Evolutionary conservation across 1,284 basidiomycete genomes (phyloP), one percentile per base, ranked within the genome.

Genomic region (Ganoderma multipileum): DNA sequence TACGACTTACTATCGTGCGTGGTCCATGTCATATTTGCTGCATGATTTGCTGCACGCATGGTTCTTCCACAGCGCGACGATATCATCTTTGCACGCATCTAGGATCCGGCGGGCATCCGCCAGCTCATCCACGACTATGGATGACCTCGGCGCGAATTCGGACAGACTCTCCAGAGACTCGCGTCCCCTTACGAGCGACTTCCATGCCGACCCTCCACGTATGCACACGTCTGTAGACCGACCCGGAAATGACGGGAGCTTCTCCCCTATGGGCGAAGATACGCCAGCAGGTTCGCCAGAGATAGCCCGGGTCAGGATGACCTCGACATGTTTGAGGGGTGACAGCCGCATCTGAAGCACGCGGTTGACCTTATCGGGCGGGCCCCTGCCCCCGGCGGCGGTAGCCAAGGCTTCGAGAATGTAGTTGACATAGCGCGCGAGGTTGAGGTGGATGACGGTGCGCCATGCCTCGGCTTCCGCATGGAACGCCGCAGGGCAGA

Each of bases 371-470:
- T 64, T 65, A 65, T 71, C 63, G 3, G 62, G 38, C 20, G 52
- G 65, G 30, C 63, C 61, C 20, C 44, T 61, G 16, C 47, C 54
- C 0, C 59, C 14, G 11, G 57, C 42, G 41, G 54, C 26, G 30
- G 62, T 62, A 18, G 69, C 63, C 16, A 89, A 77, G 64, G 85
- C 74, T 62, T 85, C 83, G 36, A 90, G 80, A 60, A 90, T 82
- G 75, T 86, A 85, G 75, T 87, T 88, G 71, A 89, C 83, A 50
- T 86, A 87, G 66, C 86, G 85, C 63, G 88, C 84, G 67, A 90
- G 85, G 76, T 90, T 90, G 72, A 90, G 84, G 73, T 89, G 86
- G 64, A 91, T 87, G 70, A 90, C 84, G 3, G 87, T 84, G 33
- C 87, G 83, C 88, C 89, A 91, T 57, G 85, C 81, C 63, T 84